Percentiles rank a stretch among this genome's conserved stretches.
Conservation (phyloP, 2,329 filamentous ascomycete genomes). For the Orbilia blumenaviensis region DNA sequence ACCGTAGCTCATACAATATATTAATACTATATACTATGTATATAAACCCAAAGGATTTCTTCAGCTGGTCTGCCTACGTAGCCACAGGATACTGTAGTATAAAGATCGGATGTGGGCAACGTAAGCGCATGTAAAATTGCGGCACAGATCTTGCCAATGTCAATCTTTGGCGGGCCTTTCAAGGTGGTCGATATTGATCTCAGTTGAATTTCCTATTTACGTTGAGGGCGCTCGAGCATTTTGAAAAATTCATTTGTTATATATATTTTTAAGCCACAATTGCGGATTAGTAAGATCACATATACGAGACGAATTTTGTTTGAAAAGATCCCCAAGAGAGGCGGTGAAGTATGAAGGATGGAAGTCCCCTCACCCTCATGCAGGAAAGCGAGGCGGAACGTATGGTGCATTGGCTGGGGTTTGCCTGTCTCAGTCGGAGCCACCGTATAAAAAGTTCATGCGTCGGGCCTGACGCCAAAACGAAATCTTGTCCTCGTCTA, state of each 20-base stretch:
- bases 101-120: neutral
- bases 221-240: too few species aligned
- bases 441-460: conserved; percentile 13
- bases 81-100: neutral
- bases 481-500: conserved; percentile 5
- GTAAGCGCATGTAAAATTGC: conserved; percentile 3
- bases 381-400: conserved; percentile 6
- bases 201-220: too few species aligned
- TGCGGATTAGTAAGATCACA: neutral
- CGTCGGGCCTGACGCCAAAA: conserved; percentile 18
- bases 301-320: neutral
- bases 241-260: too few species aligned
- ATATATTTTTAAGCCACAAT: neutral
- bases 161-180: neutral
- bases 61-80: neutral
- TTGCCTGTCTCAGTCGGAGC: conserved; percentile 11
- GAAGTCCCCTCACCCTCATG: neutral
- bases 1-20: too few species aligned
- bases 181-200: neutral
- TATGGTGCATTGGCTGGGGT: conserved; percentile 22
- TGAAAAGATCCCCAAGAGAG: neutral
- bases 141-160: neutral
- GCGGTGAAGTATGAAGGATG: neutral
- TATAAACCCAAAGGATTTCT: conserved; percentile 1
- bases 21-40: neutral